phyloP scores from a whole-genome alignment of 2,329 filamentous ascomycete species.

The Sporothrix humicola region DNA sequence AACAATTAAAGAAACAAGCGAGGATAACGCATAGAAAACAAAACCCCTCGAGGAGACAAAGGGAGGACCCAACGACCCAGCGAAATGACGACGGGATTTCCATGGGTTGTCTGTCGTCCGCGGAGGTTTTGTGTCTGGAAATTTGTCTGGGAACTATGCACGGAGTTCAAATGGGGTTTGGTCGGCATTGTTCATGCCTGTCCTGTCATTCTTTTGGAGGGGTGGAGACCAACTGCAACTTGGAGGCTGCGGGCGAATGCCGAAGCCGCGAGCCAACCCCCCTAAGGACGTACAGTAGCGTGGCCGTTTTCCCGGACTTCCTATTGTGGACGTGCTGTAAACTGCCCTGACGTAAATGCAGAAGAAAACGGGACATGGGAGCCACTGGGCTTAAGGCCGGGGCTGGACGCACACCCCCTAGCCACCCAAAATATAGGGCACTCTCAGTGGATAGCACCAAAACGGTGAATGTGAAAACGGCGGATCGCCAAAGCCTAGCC shows the following conservation, averaged over 20 bases:
- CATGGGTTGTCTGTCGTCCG: slow-evolving; percentile 5
- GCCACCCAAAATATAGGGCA: too few species aligned
- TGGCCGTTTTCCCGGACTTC: slow-evolving; percentile 23
- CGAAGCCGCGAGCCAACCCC: slow-evolving; percentile 31
- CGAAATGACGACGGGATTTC: slow-evolving; percentile 11
- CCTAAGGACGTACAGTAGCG: slow-evolving; percentile 7
- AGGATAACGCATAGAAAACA: neutral
- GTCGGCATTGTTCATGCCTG: too few species aligned
- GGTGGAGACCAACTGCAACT: neutral
- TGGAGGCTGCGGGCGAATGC: slow-evolving; percentile 30
- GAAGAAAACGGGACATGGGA: neutral
- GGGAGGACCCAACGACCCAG: too few species aligned
- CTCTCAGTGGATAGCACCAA: neutral
- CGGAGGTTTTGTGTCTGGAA: neutral
- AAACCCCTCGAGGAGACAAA: neutral
- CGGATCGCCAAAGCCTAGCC: neutral
- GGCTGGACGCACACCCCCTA: too few species aligned
- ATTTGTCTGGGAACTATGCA: neutral
- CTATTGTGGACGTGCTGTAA: neutral
- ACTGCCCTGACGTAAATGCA: neutral
- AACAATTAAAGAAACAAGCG: neutral
- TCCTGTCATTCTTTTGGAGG: neutral
- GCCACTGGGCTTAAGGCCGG: neutral
- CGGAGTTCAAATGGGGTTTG: neutral
- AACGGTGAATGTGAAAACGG: slow-evolving; percentile 1